Evolutionary conservation across 148 eudicot genomes (phyloP).

Genomic region (Salicornia ramosissima): DNA sequence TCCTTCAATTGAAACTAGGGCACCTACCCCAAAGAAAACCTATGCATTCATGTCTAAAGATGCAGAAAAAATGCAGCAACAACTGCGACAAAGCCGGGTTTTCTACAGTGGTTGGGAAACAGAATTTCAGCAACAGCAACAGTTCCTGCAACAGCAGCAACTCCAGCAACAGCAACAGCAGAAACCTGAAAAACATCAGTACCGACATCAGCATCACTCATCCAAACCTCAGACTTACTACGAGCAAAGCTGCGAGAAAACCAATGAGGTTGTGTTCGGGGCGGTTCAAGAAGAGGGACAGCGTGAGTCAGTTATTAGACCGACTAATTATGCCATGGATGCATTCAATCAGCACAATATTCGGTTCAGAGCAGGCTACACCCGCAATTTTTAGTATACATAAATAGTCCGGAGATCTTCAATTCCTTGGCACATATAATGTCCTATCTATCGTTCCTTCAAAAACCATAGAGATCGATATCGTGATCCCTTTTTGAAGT

Average conservation of each 20-base stretch:
- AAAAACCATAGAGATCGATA: slow-evolving; percentile 14
- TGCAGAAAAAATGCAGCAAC: slow-evolving; percentile 72
- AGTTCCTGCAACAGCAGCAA: slow-evolving; percentile 32
- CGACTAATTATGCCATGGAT: slow-evolving; percentile 51
- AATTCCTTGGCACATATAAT: slow-evolving; percentile 20
- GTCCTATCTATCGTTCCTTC: slow-evolving; percentile 20
- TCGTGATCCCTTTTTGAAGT: slow-evolving; percentile 31
- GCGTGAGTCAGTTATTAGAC: slow-evolving; percentile 53
- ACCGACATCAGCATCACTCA: slow-evolving; percentile 60
- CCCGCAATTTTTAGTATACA: slow-evolving; percentile 32
- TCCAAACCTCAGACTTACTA: slow-evolving; percentile 67
- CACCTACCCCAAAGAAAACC: slow-evolving; percentile 79
- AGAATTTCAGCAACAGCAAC: slow-evolving; percentile 42
- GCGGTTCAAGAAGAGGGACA: slow-evolving; percentile 78
- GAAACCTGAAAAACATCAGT: slow-evolving; percentile 42
- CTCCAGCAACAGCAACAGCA: slow-evolving; percentile 26
- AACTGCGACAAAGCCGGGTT: slow-evolving; percentile 60
- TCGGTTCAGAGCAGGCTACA: slow-evolving; percentile 37
- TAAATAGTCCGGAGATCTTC: slow-evolving; percentile 20
- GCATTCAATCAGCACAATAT: slow-evolving; percentile 28
- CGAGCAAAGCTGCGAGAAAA: slow-evolving; percentile 67
- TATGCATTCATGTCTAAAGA: slow-evolving; percentile 91
- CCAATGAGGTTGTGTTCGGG: slow-evolving; percentile 80
- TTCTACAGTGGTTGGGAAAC: slow-evolving; percentile 69
- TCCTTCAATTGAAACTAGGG: slow-evolving; percentile 67